Evolutionary conservation across 2,329 filamentous ascomycete species (phyloP), one percentile per base, ranked within the genome.

Genomic region (Arthrobotrys entomopaga): DNA sequence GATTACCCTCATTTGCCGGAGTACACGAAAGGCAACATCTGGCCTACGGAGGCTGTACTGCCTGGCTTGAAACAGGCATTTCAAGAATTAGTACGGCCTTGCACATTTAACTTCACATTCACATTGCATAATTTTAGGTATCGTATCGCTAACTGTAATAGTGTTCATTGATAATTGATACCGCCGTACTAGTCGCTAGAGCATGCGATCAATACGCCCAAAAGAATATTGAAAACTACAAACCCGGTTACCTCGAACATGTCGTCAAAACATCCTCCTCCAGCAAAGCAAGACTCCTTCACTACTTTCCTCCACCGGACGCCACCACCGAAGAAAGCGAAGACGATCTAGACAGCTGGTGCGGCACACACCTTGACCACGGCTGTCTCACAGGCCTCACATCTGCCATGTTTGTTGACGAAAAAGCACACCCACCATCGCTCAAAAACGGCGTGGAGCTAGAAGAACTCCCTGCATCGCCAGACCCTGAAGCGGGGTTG

Each of bases 361-460:
- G 94, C 81, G 91, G 93, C 2, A 92, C 90, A 0, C 91, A 95
- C 81, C 84, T 95, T 66, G 94, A 98, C 81, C 93, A 97, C 79
- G 93, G 95, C 49, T 98, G 94, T 80, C 85, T 99, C 34, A 99
- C 95, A 0, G 77, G 93, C 13, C 85, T 99, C 38, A 99, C 95
- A 0, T 94, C 91, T 1, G 93, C 94, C 77, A 97, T 98, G 93
- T 98, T 96, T 81, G 86, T 98, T 76, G 92, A 98, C 80, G 94
- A 98, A 82, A 82, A 76, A 40, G 76, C 72, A 78, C 83, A 76
- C 76, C 78, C 70, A 78, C 83, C 43, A 77, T 82, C 48, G 80
- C 83, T 67, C 76, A 6, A 79, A 76, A 66, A 59, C 77, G 76
- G 77, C 43, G 79, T 84, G 15, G 78, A 86, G 0, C 85, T 96